Conservation (phyloP, 495 filamentous ascomycete species). For the Daldinia caldariorum region DNA sequence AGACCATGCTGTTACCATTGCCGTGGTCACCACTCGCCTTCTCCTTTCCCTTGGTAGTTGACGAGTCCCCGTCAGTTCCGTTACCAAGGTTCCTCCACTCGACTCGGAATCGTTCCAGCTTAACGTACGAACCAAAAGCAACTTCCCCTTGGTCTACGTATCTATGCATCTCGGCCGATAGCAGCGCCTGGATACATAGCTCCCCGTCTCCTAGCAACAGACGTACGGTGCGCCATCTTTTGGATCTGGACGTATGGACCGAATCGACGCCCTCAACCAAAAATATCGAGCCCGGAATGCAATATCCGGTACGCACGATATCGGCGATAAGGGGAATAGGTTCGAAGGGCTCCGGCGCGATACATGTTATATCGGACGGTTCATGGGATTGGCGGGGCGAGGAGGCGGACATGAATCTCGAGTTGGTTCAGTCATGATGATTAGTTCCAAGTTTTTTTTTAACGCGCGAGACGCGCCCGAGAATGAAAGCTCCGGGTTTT, state of each 20-base stretch:
- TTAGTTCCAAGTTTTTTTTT: conserved; percentile 4
- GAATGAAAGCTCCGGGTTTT: neutral
- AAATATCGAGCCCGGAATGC: conserved; percentile 54
- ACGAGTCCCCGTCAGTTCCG: neutral
- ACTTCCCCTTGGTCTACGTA: conserved; percentile 52
- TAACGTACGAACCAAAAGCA: conserved; percentile 54
- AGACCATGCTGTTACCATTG: conserved; percentile 44
- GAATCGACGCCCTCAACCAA: conserved; percentile 56
- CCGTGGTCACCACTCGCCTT: conserved; percentile 23
- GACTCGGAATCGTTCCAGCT: conserved; percentile 47
- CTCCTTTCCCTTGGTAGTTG: conserved; percentile 31
- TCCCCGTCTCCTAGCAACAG: conserved; percentile 58
- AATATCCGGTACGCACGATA: conserved; percentile 53
- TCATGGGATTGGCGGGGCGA: conserved; percentile 19
- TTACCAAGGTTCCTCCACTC: conserved; percentile 27
- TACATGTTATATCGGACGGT: conserved; percentile 46
- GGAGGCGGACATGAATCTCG: conserved; percentile 38
- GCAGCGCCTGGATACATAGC: conserved; percentile 57
- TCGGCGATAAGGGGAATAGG: conserved; percentile 48
- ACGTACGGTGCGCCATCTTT: conserved; percentile 45
- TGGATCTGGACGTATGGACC: conserved; percentile 38
- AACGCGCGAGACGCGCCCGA: conserved; percentile 19
- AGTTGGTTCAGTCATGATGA: conserved; percentile 29
- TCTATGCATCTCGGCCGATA: conserved; percentile 49
- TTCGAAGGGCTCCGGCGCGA: conserved; percentile 46